These are phyloP conservation scores for Colletotrichum godetiae DNA, from an alignment of 2,329 filamentous ascomycete species.

Conservation along the genomic window DNA sequence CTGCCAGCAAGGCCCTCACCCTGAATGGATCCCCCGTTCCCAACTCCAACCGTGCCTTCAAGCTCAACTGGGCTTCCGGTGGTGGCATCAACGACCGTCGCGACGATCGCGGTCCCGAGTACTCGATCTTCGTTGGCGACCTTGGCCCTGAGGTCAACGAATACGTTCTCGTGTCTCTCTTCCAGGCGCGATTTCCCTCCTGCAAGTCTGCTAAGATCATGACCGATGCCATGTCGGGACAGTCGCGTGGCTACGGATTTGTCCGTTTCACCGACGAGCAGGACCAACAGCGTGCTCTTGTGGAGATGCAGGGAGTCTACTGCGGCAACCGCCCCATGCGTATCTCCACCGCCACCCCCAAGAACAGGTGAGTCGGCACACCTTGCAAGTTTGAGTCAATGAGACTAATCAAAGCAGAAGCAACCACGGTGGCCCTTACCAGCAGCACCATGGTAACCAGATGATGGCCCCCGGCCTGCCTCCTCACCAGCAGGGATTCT, in stretches of 20 bases:
- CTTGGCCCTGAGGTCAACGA: conserved; percentile 98
- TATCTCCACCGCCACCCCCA: conserved; percentile 96
- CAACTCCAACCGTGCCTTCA: conserved; percentile 95
- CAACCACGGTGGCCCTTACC: conserved; percentile 47
- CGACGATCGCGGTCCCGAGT: conserved; percentile 96
- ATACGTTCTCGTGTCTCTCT: conserved; percentile 95
- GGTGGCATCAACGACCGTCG: conserved; percentile 94
- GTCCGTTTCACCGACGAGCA: conserved; percentile 96
- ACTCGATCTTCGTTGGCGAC: conserved; percentile 97
- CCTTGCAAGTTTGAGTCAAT: neutral
- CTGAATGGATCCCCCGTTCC: conserved; percentile 92
- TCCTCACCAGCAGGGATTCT: conserved; percentile 53
- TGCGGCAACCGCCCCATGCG: conserved; percentile 99
- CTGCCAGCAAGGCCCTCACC: conserved; percentile 89
- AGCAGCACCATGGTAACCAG: conserved; percentile 54
- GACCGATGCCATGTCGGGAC: conserved; percentile 97
- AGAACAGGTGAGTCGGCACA: conserved; percentile 74
- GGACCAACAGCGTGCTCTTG: conserved; percentile 94
- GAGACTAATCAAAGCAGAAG: neutral
- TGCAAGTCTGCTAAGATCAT: conserved; percentile 99
- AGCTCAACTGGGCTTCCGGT: conserved; percentile 99
- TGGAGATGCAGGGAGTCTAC: conserved; percentile 99
- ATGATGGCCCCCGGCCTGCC: conserved; percentile 60
- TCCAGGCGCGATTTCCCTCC: conserved; percentile 94
- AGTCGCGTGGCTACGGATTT: conserved; percentile 97